A percentile compares a stretch with the other conserved stretches of the same genome.
These are phyloP conservation scores for Euphorbia schlechtendalii DNA, from an alignment of 441 rosid genomes.

Conservation along the genomic window DNA sequence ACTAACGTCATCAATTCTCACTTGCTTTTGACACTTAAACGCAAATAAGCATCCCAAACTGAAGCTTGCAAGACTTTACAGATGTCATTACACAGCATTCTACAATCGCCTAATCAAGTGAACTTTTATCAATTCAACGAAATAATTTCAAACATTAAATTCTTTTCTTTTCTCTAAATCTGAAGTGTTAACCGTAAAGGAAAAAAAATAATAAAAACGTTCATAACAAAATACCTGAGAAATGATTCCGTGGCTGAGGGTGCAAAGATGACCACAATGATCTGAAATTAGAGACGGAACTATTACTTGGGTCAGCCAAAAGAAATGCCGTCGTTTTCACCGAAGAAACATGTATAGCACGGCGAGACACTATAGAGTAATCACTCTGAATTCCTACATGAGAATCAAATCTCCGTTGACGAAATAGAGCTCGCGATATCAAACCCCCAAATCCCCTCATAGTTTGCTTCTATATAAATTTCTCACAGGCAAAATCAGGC, in stretches of 20 bases:
- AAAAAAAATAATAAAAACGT: not conserved
- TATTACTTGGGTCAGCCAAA: constrained; percentile 3
- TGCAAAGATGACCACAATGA: constrained; percentile 21
- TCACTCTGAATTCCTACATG: constrained; percentile 10
- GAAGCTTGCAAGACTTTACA: not conserved
- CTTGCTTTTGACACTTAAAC: not conserved
- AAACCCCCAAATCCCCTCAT: constrained; percentile 33
- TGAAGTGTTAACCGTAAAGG: not conserved
- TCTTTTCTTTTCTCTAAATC: too few species aligned
- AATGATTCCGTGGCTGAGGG: constrained; percentile 30
- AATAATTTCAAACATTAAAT: not conserved
- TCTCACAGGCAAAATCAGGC: too few species aligned
- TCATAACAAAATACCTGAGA: constrained; percentile 36
- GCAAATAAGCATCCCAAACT: not conserved
- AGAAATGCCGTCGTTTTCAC: constrained; percentile 17
- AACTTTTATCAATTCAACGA: not conserved
- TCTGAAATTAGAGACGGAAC: constrained; percentile 5
- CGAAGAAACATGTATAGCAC: constrained; percentile 28
- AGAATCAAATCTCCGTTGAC: constrained; percentile 7
- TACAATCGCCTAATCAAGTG: too few species aligned
- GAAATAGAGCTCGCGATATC: constrained; percentile 19
- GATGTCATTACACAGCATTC: not conserved
- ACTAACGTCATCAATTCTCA: not conserved
- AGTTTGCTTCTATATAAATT: not conserved
- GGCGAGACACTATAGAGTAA: constrained; percentile 27